Evolutionary conservation across 805 yeast genomes (phyloP).

Genomic region (Wickerhamomyces silvicola): DNA sequence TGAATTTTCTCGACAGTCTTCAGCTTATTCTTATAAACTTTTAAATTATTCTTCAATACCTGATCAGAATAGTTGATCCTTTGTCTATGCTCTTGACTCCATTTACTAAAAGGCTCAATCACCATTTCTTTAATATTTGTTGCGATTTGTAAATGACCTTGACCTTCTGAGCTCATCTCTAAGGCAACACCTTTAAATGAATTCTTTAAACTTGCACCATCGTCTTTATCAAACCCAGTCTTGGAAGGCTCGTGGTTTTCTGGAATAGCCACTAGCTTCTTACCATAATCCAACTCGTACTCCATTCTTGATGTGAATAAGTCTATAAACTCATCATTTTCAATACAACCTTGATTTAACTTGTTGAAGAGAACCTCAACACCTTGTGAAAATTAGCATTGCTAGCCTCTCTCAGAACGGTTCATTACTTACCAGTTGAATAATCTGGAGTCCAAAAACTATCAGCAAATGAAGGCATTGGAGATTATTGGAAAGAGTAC

Average conservation of each 20-base stretch:
- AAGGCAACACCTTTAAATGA: conserved; percentile 52
- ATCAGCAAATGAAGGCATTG: conserved; percentile 57
- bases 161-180: conserved; percentile 54
- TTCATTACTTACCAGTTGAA: conserved; percentile 40
- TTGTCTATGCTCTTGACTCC: conserved; percentile 69
- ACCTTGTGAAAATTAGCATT: too few relatives aligned
- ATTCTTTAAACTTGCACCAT: conserved; percentile 59
- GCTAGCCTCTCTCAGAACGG: too few relatives aligned
- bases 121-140: conserved; percentile 54
- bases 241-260: conserved; percentile 30
- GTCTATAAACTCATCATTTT: conserved; percentile 61
- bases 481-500: neutral
- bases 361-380: conserved; percentile 43
- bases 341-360: conserved; percentile 56
- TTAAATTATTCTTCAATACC: conserved; percentile 43
- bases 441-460: conserved; percentile 74
- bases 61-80: conserved; percentile 58
- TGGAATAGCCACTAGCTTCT: conserved; percentile 38
- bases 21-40: conserved; percentile 42
- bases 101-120: conserved; percentile 61
- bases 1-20: conserved; percentile 47
- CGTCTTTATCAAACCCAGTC: conserved; percentile 44
- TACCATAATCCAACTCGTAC: conserved; percentile 62
- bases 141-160: conserved; percentile 54
- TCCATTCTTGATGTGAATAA: conserved; percentile 67